phyloP scores from a whole-genome alignment of 345 rosid species.

The Ricinus communis region DNA sequence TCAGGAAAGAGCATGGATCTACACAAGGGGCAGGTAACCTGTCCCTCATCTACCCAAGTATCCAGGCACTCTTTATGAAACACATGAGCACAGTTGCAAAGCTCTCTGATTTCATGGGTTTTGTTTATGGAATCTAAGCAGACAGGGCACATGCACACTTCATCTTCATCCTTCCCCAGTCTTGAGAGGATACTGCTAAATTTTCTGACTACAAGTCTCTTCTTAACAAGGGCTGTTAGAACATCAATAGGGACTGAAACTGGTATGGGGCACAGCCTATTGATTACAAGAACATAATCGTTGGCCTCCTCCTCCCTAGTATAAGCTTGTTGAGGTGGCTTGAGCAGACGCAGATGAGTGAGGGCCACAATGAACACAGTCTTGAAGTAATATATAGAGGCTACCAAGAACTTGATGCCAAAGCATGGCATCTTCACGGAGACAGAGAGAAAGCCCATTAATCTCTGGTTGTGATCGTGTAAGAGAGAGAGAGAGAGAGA shows the following conservation, averaged over 20 bases:
- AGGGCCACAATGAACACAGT: slow-evolving; percentile 14
- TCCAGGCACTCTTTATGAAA: slow-evolving; percentile 50
- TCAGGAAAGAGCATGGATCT: slow-evolving; percentile 38
- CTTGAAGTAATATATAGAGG: slow-evolving; percentile 18
- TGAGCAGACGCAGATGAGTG: slow-evolving; percentile 32
- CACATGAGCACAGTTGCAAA: slow-evolving; percentile 42
- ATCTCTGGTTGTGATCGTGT: neutral
- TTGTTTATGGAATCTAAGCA: slow-evolving; percentile 39
- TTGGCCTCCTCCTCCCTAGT: slow-evolving; percentile 3
- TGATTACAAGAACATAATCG: slow-evolving; percentile 30
- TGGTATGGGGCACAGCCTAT: slow-evolving; percentile 22
- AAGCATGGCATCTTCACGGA: slow-evolving; percentile 29
- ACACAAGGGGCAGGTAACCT: slow-evolving; percentile 54
- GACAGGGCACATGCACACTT: slow-evolving; percentile 30
- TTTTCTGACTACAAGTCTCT: slow-evolving; percentile 31
- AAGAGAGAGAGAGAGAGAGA: slow-evolving; percentile 1
- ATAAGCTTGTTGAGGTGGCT: neutral
- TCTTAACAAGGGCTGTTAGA: slow-evolving; percentile 34
- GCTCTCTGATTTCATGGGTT: slow-evolving; percentile 38
- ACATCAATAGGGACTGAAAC: slow-evolving; percentile 30
- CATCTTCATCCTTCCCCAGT: neutral
- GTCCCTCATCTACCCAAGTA: slow-evolving; percentile 41
- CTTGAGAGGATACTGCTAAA: slow-evolving; percentile 23
- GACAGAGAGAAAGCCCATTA: slow-evolving; percentile 19
- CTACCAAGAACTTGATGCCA: slow-evolving; percentile 19